Base-by-base conservation (phyloP, 129 eudicot species). In the Cynara cardunculus region DNA sequence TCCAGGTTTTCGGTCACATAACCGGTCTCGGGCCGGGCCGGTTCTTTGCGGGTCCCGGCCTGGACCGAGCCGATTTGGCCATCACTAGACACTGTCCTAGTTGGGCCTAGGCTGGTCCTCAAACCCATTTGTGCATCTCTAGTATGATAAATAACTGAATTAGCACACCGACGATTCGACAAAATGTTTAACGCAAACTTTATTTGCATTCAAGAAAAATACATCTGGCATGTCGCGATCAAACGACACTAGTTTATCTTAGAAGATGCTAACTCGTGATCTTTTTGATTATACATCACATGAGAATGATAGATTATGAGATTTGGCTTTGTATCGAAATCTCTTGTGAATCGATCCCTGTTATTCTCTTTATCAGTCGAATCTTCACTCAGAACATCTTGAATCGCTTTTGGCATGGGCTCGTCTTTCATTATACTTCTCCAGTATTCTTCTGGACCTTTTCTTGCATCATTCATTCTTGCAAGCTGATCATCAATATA, bases 371-470 rank as follows among this genome's bases (percentile, higher is more conserved):
- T 61, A 27, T 71, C 69, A 11, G 70, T 2, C 9, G 77, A 12
- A 75, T 77, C 86, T 26, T 81, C 72, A 49, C 28, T 14, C 7
- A 86, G 16, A 26, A 87, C 84, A 46, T 77, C 85, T 19, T 28
- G 71, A 39, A 91, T 80, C 4, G 88, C 85, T 65, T 88, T 78
- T 5, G 94, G 93, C 88, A 89, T 87, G 13, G 89, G 84, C 71
- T 87, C 86, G 10, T 76, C 92, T 39, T 84, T 88, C 94, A 86
- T 91, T 25, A 84, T 26, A 11, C 73, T 75, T 69, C 77, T 83
- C 88, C 93, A 89, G 26, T 91, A 89, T 7, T 89, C 88, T 81
- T 37, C 87, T 0, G 89, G 90, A 21, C 74, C 89, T 64, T 41
- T 79, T 73, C 90, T 91, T 82, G 83, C 97, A 53, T 78, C 84